Percentiles rank a stretch among this genome's conserved stretches.
Conservation (phyloP, 805 yeast species). For the Saccharomyces jurei region DNA sequence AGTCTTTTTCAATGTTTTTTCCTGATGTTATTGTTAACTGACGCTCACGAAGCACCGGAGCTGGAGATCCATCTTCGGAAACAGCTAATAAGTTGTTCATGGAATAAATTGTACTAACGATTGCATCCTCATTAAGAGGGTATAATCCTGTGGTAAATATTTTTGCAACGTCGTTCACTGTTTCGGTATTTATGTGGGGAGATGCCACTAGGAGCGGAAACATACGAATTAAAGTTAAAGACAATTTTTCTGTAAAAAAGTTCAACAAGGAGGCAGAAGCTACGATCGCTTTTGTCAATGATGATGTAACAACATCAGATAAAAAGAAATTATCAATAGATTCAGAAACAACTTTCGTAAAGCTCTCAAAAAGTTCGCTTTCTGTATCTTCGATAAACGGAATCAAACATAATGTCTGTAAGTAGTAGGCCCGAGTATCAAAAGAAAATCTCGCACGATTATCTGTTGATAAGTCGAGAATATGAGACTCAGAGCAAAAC, state of each 20-base stretch:
- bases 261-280: conserved; percentile 51
- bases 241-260: conserved; percentile 28
- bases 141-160: conserved; percentile 60
- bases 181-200: conserved; percentile 38
- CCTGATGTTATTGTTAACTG: conserved; percentile 24
- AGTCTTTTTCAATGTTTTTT: background rate
- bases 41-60: conserved; percentile 29
- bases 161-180: conserved; percentile 46
- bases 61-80: conserved; percentile 38
- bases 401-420: conserved; percentile 26
- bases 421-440: conserved; percentile 33
- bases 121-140: conserved; percentile 68
- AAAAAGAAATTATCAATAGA: conserved; percentile 45
- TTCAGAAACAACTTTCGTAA: conserved; percentile 40
- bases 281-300: conserved; percentile 34
- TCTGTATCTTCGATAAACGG: conserved; percentile 37
- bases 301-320: conserved; percentile 13
- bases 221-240: conserved; percentile 31
- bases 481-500: conserved; percentile 10
- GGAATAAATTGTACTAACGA: conserved; percentile 77
- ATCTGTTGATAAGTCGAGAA: conserved; percentile 15
- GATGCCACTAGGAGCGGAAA: conserved; percentile 51
- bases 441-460: conserved; percentile 15
- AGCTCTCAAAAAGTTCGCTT: conserved; percentile 37
- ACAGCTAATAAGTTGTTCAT: conserved; percentile 64